Evolutionary conservation across 768 basidiomycete species (phyloP).

Genomic region (Agaricus blazei): DNA sequence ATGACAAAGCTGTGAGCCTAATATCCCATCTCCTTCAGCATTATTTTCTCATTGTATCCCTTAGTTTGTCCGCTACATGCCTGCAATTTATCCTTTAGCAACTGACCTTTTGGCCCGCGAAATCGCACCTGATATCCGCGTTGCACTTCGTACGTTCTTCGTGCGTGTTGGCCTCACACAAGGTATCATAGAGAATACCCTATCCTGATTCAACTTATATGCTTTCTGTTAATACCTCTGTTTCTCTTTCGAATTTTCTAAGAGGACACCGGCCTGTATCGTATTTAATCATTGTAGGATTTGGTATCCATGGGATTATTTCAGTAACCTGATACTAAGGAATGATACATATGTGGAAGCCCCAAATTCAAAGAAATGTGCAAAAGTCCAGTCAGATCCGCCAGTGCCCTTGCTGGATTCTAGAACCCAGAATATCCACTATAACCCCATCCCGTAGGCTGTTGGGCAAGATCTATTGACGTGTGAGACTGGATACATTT

Average conservation of each 20-base stretch:
- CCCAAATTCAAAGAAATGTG: neutral
- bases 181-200: conserved; percentile 61
- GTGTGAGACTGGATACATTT: neutral
- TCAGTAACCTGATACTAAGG: neutral
- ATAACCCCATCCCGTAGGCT: conserved; percentile 32
- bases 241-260: neutral
- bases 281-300: conserved; percentile 15
- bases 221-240: no score
- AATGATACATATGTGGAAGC: neutral
- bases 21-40: neutral
- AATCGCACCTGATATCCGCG: conserved; percentile 75
- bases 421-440: conserved; percentile 10
- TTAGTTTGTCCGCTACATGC: conserved; percentile 87
- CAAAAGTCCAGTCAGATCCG: neutral
- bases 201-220: conserved; percentile 18
- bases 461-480: conserved; percentile 33
- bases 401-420: neutral
- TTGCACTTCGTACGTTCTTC: conserved; percentile 75
- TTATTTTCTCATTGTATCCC: conserved; percentile 3
- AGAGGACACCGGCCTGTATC: conserved; percentile 34
- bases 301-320: neutral
- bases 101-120: conserved; percentile 84
- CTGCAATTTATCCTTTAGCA: conserved; percentile 86
- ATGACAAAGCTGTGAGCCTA: conserved; percentile 79
- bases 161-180: conserved; percentile 71